Conservation (phyloP, 331 rosid species). For the Spiraea crenata region DNA sequence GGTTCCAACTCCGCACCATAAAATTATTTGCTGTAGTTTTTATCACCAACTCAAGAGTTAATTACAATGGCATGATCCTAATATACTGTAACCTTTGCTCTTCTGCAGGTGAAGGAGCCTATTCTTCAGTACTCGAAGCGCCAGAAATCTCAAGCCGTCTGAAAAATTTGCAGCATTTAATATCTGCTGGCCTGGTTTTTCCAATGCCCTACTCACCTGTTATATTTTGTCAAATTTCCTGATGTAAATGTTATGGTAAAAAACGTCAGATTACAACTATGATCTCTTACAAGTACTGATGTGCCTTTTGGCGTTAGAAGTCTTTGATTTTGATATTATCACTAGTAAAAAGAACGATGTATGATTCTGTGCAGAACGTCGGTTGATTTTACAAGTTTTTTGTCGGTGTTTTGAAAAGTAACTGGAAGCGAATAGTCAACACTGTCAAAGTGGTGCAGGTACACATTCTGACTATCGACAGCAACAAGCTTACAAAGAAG, state of each 20-base stretch:
- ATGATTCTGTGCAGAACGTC: no score
- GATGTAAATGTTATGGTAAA: not conserved
- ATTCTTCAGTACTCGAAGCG: constrained; percentile 78
- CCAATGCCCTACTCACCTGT: not conserved
- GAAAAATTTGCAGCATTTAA: constrained; percentile 7
- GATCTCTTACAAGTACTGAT: not conserved
- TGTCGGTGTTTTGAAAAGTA: no score
- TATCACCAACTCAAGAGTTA: not conserved
- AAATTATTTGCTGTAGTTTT: not conserved
- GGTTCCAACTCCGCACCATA: constrained; percentile 2
- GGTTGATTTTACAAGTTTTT: no score
- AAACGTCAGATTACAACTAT: not conserved
- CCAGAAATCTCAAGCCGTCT: constrained; percentile 61
- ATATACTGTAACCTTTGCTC: not conserved
- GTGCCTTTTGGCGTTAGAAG: not conserved
- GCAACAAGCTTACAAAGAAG: no score
- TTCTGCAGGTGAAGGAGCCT: constrained; percentile 85
- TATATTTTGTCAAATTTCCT: not conserved
- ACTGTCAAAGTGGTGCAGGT: no score
- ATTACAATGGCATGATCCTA: constrained; percentile 9
- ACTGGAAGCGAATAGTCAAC: no score
- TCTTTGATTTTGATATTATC: no score
- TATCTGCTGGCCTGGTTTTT: not conserved
- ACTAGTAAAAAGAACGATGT: no score
- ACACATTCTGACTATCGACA: no score